Conservation (phyloP, 2,329 filamentous ascomycete species). For the Epichloe typhina region DNA sequence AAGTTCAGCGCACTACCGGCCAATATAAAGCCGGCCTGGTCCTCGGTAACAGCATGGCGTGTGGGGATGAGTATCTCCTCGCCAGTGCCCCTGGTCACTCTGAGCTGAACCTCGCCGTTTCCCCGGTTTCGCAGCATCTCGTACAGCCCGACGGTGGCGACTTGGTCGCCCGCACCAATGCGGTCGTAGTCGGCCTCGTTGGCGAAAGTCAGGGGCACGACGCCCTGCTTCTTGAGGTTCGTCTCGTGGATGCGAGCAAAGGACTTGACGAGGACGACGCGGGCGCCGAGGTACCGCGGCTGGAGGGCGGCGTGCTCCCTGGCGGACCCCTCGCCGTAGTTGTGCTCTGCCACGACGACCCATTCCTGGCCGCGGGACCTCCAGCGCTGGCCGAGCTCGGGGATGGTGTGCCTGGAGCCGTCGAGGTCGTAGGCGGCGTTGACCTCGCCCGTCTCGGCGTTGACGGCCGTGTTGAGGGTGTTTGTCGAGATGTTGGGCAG, state of each 20-base stretch:
- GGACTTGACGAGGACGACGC: conserved; percentile 71
- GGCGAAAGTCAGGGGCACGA: conserved; percentile 84
- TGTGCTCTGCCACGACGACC: conserved; percentile 94
- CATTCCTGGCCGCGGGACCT: conserved; percentile 62
- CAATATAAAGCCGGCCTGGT: conserved; percentile 84
- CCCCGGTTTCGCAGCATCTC: conserved; percentile 69
- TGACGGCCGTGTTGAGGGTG: conserved; percentile 89
- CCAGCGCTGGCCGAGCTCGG: conserved; percentile 77
- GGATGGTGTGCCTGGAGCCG: conserved; percentile 63
- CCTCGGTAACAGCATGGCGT: conserved; percentile 77
- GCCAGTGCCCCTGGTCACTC: conserved; percentile 48
- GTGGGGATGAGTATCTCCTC: conserved; percentile 59
- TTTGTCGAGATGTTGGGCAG: conserved; percentile 96
- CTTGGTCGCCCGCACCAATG: conserved; percentile 71
- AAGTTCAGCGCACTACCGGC: conserved; percentile 90
- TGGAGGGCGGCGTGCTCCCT: conserved; percentile 84
- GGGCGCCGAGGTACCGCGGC: conserved; percentile 77
- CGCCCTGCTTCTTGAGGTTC: conserved; percentile 93
- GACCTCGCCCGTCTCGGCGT: conserved; percentile 82
- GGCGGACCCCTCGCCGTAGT: conserved; percentile 86
- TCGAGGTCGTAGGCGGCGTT: conserved; percentile 84
- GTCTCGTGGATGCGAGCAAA: conserved; percentile 93
- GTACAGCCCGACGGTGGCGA: conserved; percentile 69
- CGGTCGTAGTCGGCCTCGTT: conserved; percentile 79
- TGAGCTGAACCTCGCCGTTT: conserved; percentile 60